Conservation (phyloP, 2,329 filamentous ascomycete genomes). For the Rutstroemia sydowiana region DNA sequence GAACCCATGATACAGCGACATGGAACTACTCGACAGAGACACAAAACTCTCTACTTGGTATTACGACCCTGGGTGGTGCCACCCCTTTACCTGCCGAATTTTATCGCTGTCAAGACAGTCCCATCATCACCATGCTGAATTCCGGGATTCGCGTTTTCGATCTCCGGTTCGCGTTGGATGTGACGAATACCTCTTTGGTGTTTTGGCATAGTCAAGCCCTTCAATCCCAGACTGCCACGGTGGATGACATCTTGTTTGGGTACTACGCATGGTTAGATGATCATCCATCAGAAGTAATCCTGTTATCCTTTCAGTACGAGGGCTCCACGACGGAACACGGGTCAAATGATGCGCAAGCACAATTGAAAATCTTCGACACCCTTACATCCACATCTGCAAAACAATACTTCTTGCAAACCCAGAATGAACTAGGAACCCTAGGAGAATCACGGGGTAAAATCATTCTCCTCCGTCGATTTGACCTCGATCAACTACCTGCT, state of each 20-base stretch:
- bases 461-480: constrained; percentile 77
- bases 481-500: constrained; percentile 40
- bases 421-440: constrained; percentile 44
- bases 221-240: constrained; percentile 36
- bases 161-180: constrained; percentile 41
- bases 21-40: constrained; percentile 43
- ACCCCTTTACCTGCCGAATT: constrained; percentile 24
- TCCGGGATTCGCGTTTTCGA: constrained; percentile 44
- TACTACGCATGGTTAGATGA: constrained; percentile 42
- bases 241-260: constrained; percentile 39
- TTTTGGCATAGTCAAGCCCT: constrained; percentile 43
- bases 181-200: constrained; percentile 37
- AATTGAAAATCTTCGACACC: constrained; percentile 32
- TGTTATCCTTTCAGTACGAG: constrained; percentile 43
- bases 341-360: constrained; percentile 32
- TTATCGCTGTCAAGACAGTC: constrained; percentile 37
- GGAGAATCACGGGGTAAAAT: constrained; percentile 75
- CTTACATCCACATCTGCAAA: constrained; percentile 35
- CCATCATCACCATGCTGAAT: constrained; percentile 36
- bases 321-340: constrained; percentile 29
- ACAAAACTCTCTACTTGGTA: constrained; percentile 33
- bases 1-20: constrained; percentile 42
- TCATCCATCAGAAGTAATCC: constrained; percentile 38
- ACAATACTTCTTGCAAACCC: constrained; percentile 34
- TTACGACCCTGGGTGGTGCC: constrained; percentile 35